phyloP scores from a whole-genome alignment of 2,329 filamentous ascomycete species.

The Ophiocordyceps sinensis region DNA sequence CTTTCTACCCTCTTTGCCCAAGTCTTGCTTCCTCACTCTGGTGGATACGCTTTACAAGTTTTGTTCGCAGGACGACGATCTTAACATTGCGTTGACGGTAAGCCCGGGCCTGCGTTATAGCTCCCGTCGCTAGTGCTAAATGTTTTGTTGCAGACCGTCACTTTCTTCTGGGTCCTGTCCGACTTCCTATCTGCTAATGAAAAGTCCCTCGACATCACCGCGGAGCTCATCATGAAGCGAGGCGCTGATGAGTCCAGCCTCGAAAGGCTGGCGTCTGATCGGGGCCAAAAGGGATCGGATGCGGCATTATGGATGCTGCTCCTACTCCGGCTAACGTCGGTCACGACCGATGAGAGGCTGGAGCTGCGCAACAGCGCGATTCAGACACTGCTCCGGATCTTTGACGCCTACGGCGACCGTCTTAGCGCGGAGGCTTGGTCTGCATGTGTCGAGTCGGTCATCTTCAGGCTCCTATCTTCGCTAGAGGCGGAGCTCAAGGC shows the following conservation, averaged over 20 bases:
- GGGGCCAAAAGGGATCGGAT: constrained; percentile 45
- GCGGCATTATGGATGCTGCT: constrained; percentile 69
- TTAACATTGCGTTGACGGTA: constrained; percentile 89
- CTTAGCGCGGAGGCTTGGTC: constrained; percentile 69
- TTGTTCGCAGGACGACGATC: constrained; percentile 74
- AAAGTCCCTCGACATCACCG: constrained; percentile 41
- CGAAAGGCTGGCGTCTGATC: constrained; percentile 41
- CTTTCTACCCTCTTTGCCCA: constrained; percentile 62
- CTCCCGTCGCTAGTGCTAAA: not conserved
- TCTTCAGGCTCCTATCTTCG: constrained; percentile 62
- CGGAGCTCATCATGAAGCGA: constrained; percentile 33
- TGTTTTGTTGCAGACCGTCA: constrained; percentile 53
- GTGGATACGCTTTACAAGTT: constrained; percentile 84
- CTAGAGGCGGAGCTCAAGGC: constrained; percentile 43
- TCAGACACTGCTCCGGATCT: constrained; percentile 79
- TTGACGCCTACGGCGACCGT: constrained; percentile 78
- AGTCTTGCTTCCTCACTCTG: constrained; percentile 58
- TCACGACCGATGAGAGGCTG: constrained; percentile 55
- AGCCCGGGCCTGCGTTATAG: constrained; percentile 12
- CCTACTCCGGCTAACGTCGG: constrained; percentile 53
- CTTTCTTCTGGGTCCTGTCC: constrained; percentile 90
- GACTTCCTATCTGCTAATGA: constrained; percentile 61
- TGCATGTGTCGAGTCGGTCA: constrained; percentile 64
- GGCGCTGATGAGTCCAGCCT: constrained; percentile 36
- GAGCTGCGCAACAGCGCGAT: constrained; percentile 79